Evolutionary conservation across 2,329 filamentous ascomycete species (phyloP).

Genomic region (Penicillium verrucosum): DNA sequence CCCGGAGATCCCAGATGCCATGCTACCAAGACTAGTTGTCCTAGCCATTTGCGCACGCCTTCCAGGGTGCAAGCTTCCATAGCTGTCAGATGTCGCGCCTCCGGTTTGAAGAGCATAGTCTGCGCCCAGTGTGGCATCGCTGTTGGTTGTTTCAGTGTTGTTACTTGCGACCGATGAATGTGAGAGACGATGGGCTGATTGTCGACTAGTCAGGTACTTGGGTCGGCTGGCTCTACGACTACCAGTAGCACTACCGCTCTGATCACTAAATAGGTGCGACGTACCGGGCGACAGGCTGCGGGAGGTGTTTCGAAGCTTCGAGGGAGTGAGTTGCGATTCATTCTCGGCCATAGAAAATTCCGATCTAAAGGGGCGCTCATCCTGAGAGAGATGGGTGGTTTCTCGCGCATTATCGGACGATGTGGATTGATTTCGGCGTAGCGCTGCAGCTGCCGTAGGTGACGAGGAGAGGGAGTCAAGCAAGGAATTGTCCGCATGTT

Average conservation of each 20-base stretch:
- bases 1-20: constrained; percentile 69
- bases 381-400: constrained; percentile 20
- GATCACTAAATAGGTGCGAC: constrained; percentile 27
- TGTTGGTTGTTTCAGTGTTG: constrained; percentile 60
- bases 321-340: constrained; percentile 27
- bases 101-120: constrained; percentile 83
- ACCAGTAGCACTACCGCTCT: constrained; percentile 24
- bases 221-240: constrained; percentile 47
- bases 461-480: constrained; percentile 46
- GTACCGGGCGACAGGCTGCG: constrained; percentile 30
- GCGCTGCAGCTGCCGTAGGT: constrained; percentile 44
- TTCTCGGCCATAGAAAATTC: constrained; percentile 22
- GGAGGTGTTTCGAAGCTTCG: constrained; percentile 24
- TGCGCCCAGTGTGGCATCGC: constrained; percentile 69
- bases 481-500: constrained; percentile 29
- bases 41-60: constrained; percentile 58
- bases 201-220: constrained; percentile 54
- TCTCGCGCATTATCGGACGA: constrained; percentile 22
- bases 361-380: constrained; percentile 22
- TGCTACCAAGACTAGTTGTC: constrained; percentile 82
- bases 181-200: constrained; percentile 58
- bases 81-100: constrained; percentile 60
- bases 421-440: constrained; percentile 40
- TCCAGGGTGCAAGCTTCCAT: constrained; percentile 19
- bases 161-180: constrained; percentile 54